Conservation (phyloP, 1,284 basidiomycete genomes). For the Marasmius tenuissimus region DNA sequence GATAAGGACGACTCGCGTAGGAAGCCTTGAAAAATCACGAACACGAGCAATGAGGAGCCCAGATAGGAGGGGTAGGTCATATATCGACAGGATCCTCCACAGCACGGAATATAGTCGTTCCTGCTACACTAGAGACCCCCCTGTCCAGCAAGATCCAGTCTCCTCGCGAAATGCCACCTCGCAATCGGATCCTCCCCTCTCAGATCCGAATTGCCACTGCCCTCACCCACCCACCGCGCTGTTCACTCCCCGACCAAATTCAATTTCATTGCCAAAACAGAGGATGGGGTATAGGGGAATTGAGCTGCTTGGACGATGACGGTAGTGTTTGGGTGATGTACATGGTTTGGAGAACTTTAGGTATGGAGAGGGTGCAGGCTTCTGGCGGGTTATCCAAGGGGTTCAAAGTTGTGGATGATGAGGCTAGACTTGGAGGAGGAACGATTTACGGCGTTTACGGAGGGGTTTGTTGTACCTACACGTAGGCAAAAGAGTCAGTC, state of each 20-base stretch:
- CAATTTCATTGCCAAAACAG: conserved; percentile 50
- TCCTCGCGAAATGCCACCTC: conserved; percentile 68
- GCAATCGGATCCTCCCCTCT: too few relatives aligned
- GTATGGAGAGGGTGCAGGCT: conserved; percentile 45
- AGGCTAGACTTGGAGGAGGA: background rate
- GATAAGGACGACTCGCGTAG: conserved; percentile 33
- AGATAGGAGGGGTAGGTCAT: conserved; percentile 22
- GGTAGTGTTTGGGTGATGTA: conserved; percentile 45
- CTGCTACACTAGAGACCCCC: conserved; percentile 51
- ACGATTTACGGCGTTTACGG: background rate
- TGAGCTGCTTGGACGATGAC: conserved; percentile 40
- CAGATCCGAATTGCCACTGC: conserved; percentile 50
- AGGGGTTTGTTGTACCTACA: conserved; percentile 39
- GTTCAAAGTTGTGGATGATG: conserved; percentile 11
- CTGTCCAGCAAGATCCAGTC: conserved; percentile 62
- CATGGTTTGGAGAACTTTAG: conserved; percentile 46
- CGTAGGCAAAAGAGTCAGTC: conserved; percentile 31
- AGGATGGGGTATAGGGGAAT: conserved; percentile 54
- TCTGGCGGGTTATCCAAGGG: conserved; percentile 31
- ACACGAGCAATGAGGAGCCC: background rate
- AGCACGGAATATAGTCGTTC: conserved; percentile 71
- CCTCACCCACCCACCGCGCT: conserved; percentile 49
- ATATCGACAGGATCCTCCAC: conserved; percentile 53
- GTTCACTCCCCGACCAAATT: conserved; percentile 32
- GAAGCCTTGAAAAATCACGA: too few relatives aligned